A percentile compares a stretch with the other conserved stretches of the same genome.
These are phyloP conservation scores for Taphrina betulina DNA, from an alignment of 1,139 yeast genomes.

Conservation along the genomic window DNA sequence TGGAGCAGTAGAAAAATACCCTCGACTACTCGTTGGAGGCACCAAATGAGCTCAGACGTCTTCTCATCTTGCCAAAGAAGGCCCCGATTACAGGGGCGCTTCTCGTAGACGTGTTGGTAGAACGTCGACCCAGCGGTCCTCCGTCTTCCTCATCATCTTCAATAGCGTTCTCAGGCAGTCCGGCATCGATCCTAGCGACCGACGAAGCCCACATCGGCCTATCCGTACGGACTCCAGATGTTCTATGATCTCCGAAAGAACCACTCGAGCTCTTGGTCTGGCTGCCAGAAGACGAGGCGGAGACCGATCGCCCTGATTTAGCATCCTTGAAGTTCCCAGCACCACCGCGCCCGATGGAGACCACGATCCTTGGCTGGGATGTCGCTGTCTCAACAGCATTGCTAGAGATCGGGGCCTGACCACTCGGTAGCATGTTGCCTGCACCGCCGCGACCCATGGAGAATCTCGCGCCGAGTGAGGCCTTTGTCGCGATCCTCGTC, in stretches of 20 bases:
- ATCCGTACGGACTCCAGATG: background rate
- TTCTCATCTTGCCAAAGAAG: constrained; percentile 27
- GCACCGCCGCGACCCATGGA: constrained; percentile 31
- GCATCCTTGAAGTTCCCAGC: constrained; percentile 19
- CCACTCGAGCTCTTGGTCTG: background rate
- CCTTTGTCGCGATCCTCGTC: constrained; percentile 21
- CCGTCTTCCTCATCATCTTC: constrained; percentile 13
- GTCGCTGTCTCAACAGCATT: constrained; percentile 1
- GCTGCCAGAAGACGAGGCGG: background rate
- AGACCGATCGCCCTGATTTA: background rate
- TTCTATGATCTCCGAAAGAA: background rate
- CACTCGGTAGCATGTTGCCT: constrained; percentile 24
- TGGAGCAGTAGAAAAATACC: too few species aligned
- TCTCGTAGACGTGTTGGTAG: constrained; percentile 8
- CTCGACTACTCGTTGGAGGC: background rate
- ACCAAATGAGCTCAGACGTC: constrained; percentile 19
- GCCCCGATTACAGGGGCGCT: constrained; percentile 21
- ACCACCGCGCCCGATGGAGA: constrained; percentile 22
- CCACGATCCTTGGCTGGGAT: constrained; percentile 2
- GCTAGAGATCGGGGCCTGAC: constrained; percentile 11
- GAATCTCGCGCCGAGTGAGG: constrained; percentile 22
- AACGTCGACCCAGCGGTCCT: background rate
- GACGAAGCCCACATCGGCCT: constrained; percentile 10
- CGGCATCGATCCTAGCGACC: constrained; percentile 27
- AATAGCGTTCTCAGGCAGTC: background rate